phyloP scores from a whole-genome alignment of 2,329 filamentous ascomycete genomes.

The Pseudomassariella vexata region DNA sequence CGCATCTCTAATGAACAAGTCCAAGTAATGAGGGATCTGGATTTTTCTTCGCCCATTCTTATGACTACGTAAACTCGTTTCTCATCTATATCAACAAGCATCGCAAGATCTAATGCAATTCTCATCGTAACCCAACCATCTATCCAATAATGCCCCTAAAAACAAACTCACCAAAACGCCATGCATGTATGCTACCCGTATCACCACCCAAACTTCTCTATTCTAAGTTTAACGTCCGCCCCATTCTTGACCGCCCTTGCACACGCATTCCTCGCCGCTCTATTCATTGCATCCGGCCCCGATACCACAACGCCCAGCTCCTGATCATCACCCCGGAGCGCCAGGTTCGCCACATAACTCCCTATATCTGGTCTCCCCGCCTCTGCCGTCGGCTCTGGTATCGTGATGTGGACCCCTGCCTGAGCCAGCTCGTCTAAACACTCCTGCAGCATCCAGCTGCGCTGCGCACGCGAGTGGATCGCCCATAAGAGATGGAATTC shows the following conservation, averaged over 20 bases:
- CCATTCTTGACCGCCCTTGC: slow-evolving; percentile 42
- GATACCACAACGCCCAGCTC: slow-evolving; percentile 51
- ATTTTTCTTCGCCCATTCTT: no score
- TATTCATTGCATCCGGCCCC: slow-evolving; percentile 57
- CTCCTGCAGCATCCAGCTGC: slow-evolving; percentile 45
- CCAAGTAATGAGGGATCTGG: no score
- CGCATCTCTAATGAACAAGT: no score
- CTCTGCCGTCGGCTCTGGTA: slow-evolving; percentile 48
- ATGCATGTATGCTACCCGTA: no score
- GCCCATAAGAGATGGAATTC: slow-evolving; percentile 53
- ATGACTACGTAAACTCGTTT: no score
- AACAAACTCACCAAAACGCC: no score
- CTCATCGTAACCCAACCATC: no score
- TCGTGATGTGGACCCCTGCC: slow-evolving; percentile 43
- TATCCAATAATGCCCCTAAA: no score
- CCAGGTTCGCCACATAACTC: slow-evolving; percentile 32
- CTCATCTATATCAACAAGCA: no score
- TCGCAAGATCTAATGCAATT: no score
- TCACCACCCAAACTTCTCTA: slow-evolving; percentile 70
- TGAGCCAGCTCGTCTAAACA: slow-evolving; percentile 41
- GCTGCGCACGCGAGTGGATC: slow-evolving; percentile 45
- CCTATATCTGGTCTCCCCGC: slow-evolving; percentile 48
- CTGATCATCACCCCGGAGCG: slow-evolving; percentile 25
- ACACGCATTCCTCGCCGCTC: slow-evolving; percentile 53
- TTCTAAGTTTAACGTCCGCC: slow-evolving; percentile 42